Evolutionary conservation across 352 stramenopile species (phyloP).

Genomic region (Globisporangium middletonii): DNA sequence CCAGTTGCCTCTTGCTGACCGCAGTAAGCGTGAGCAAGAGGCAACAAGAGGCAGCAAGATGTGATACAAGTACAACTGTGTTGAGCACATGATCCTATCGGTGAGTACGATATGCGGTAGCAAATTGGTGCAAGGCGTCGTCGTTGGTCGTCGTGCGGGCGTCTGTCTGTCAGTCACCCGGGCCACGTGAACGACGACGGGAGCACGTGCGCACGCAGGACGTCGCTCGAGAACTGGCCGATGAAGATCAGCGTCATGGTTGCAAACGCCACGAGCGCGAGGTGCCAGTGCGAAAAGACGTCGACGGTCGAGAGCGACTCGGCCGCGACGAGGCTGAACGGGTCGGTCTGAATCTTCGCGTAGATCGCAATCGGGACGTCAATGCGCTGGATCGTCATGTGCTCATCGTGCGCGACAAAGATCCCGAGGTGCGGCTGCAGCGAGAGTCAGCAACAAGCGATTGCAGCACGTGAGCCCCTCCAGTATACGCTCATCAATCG

Average conservation of each 20-base stretch:
- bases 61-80: no score
- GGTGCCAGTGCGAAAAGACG: constrained; percentile 78
- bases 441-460: background rate
- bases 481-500: background rate
- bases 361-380: constrained; percentile 67
- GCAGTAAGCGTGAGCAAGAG: no score
- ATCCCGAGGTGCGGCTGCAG: constrained; percentile 48
- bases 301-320: constrained; percentile 80
- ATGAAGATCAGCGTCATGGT: constrained; percentile 85
- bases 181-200: constrained; percentile 54
- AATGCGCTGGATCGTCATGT: constrained; percentile 47
- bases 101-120: no score
- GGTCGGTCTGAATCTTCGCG: constrained; percentile 77
- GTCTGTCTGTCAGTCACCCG: constrained; percentile 7
- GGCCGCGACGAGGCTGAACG: constrained; percentile 82
- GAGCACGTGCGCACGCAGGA: constrained; percentile 56
- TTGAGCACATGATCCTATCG: no score
- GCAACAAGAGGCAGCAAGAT: no score
- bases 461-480: background rate
- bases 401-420: constrained; percentile 44
- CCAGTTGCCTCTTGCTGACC: no score
- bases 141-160: background rate
- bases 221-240: constrained; percentile 69
- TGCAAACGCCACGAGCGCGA: constrained; percentile 65
- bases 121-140: no score